Evolutionary conservation across 2,329 filamentous ascomycete species (phyloP), one percentile per base, ranked within the genome.

Genomic region (Diaporthe capsici): DNA sequence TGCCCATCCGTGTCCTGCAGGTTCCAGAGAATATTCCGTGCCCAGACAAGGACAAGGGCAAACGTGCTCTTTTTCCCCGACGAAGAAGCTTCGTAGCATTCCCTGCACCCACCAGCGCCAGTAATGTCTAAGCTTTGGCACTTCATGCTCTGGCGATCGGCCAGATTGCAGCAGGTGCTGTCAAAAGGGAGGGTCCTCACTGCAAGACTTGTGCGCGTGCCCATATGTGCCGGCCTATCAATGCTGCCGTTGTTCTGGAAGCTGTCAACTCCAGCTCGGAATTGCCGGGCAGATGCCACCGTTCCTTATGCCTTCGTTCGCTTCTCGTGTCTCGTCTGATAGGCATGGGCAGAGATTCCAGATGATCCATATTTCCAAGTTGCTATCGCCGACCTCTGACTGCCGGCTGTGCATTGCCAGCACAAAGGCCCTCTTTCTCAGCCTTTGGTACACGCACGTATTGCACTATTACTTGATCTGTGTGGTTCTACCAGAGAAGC

Each of bases 31-130:
- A 55, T 55, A 13, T 70, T 55, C 65, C 49, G 49, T 20, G 65
- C 65, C 49, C 34, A 42, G 65, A 55, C 65, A 70, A n/a, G 49
- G 65, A 70, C 65, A 70, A 70, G 65, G 65, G 65, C 47, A 25
- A 70, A 70, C 25, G n/a, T 42, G 17, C 34, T 37, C 10, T 70
- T 70, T 70, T 70, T 53, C 10, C 34, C 65, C 49, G 49, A 28
- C 34, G 15, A 39, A 55, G 65, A 70, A 70, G 65, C 47, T 70
- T 70, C 10, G 22, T 28, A 22, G 22, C 25, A 55, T 42, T 13
- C 61, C 47, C 65, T 70, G 47, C 49, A 42, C 34, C 34, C 13
- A 42, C 15, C 49, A 55, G 34, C 2, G 34, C 49, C 31, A 28
- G 49, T 22, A 17, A 31, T 22, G 65, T 20, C 65, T 55, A 70